Base-by-base conservation (phyloP, 2,329 filamentous ascomycete species). In the Alternaria panax region DNA sequence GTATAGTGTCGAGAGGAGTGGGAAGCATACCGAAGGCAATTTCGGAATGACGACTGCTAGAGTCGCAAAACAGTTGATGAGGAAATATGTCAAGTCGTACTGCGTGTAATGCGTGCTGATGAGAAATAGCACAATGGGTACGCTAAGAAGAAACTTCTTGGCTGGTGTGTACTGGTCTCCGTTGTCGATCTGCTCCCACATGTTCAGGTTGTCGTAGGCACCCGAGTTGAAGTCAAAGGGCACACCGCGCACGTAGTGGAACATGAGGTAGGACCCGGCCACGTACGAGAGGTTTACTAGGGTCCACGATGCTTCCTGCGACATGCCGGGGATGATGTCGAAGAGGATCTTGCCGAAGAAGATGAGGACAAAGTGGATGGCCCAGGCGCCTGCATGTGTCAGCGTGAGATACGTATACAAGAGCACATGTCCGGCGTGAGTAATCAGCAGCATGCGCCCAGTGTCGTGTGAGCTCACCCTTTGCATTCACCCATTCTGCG, bases 161-260 rank as follows among this genome's bases (percentile, higher is more conserved):
- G 95, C 92, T 4, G 95, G 95, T 1, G 95, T 99, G 83, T 98
- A 99, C 80, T 99, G 95, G 71, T 95, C 95, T 46, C 95, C 95
- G 74, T 98, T 96, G 83, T 99, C 95, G 79, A 99, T 99, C 82
- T 99, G 95, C 83, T 99, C 95, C 95, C 95, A 99, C 95, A 99
- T 98, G 83, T 98, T 99, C 75, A 99, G 86, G 80, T 99, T 98
- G 85, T 99, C 95, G 80, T 98, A 99, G 70, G 95, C 95, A 60
- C 95, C 95, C 57, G 92, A 90, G 78, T 99, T 99, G 86, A 99
- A 99, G 80, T 99, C 95, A 77, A 99, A 99, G 6, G 95, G 95
- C 46, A 98, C 92, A 70, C 95, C 95, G 76, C 94, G 92, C 70
- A 99, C 95, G 85, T 92, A 97, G 82, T 99, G 95, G 82, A 99